Evolutionary conservation across 306 rosid species (phyloP), one percentile per base, ranked within the genome.

Genomic region (Albizia julibrissin): DNA sequence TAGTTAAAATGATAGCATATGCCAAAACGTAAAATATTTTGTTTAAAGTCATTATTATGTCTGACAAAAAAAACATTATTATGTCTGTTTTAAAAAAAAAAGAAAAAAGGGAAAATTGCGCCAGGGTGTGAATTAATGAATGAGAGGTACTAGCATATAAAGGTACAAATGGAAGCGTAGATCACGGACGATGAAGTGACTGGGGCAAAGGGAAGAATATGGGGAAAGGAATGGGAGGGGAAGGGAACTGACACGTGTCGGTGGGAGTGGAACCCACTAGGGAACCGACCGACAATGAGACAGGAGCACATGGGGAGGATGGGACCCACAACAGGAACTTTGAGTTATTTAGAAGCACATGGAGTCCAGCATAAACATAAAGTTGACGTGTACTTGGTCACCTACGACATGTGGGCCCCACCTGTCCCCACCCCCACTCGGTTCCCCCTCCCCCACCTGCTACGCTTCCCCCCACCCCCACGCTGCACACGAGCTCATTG

Each of bases 291-390:
- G 75, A 71, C 75, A 83, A 64, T 4, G 40, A 80, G 81, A 85
- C 89, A 89, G 3, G 61, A 64, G 82, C 91, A 87, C 92, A 85
- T 92, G 92, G 65, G 7, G 31, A 37, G 3, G 72, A 21, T 78
- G 52, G 87, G 86, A 0, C 90, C 82, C 83, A 15, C 72, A n/a
- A 52, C 69, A 24, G n/a, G 70, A 77, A 29, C 75, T 27, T 58
- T 58, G 49, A 52, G 29, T 71, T n/a, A 54, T 71, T 52, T 80
- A 54, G 26, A 10, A 2, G 61, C 87, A 84, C 86, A 78, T 50
- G 82, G 70, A 58, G 19, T 69, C 69, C 14, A 43, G n/a, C n/a
- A n/a, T n/a, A n/a, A n/a, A n/a, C 78, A 26, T 43, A 34, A 82
- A 75, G 86, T 87, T 87, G 84, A 89, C 91, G 66, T 78, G 72